Evolutionary conservation across 2,329 filamentous ascomycete genomes (phyloP).

Genomic region (Colletotrichum sp.): DNA sequence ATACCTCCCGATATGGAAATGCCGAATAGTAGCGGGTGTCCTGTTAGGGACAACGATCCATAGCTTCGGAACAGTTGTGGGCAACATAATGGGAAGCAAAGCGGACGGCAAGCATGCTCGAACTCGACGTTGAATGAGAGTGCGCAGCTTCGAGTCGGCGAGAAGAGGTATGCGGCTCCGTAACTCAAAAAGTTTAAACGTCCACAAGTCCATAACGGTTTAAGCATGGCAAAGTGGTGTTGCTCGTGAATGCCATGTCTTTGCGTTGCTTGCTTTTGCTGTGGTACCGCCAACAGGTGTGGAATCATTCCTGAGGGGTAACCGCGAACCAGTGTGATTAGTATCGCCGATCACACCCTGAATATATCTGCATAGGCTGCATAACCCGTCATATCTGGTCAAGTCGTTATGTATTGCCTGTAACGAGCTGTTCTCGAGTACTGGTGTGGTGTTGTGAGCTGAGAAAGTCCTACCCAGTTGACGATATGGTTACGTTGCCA

Average conservation of each 20-base stretch:
- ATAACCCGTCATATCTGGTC: not conserved
- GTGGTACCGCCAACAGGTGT: not conserved
- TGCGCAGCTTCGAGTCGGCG: not conserved
- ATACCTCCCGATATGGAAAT: not conserved
- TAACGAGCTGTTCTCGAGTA: not conserved
- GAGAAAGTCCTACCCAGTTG: not conserved
- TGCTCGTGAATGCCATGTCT: not conserved
- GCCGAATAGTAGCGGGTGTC: not conserved
- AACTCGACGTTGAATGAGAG: not conserved
- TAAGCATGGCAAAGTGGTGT: not conserved
- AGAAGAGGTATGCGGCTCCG: not conserved
- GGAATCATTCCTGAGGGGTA: not conserved
- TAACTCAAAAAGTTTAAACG: not conserved
- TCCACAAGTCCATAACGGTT: not conserved
- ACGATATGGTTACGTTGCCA: not conserved
- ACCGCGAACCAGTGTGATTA: not conserved
- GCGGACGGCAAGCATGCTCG: not conserved
- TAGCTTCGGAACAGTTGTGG: not conserved
- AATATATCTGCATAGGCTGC: not conserved
- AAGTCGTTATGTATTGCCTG: not conserved
- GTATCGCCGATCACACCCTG: not conserved
- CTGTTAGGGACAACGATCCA: not conserved
- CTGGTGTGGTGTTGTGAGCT: not conserved
- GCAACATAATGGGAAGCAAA: not conserved
- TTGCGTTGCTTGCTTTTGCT: not conserved